A percentile compares a stretch with the other conserved stretches of the same genome.
Conservation (phyloP, 257 asterid genomes). For the Voacanga thouarsii region DNA sequence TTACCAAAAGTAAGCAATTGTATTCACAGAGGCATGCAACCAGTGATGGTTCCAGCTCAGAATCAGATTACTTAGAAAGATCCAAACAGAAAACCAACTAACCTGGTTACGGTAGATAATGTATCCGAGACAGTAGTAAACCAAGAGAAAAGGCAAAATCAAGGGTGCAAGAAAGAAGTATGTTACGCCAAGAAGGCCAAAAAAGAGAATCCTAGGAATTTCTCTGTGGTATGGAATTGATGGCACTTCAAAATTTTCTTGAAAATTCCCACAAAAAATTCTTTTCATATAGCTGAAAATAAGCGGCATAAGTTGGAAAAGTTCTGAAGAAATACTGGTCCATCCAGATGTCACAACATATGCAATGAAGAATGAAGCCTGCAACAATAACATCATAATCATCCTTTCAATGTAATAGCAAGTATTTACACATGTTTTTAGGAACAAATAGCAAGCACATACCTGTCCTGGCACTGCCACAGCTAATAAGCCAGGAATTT, state of each 20-base stretch:
- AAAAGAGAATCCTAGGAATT: conserved; percentile 76
- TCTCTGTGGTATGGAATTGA: conserved; percentile 80
- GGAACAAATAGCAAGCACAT: conserved; percentile 10
- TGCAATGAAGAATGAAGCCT: conserved; percentile 95
- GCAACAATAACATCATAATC: conserved; percentile 15
- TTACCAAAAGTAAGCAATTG: no score
- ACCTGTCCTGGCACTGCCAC: conserved; percentile 99
- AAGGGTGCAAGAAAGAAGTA: conserved; percentile 95
- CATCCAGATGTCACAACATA: conserved; percentile 99
- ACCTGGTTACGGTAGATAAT: conserved; percentile 94
- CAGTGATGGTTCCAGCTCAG: background rate
- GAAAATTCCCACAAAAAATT: conserved; percentile 38
- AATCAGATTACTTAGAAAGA: background rate
- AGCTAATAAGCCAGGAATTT: conserved; percentile 71
- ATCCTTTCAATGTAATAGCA: background rate
- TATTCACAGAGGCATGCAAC: no score
- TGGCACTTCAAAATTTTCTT: conserved; percentile 66
- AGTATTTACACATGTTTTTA: background rate
- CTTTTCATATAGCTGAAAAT: conserved; percentile 39
- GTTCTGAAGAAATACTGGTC: conserved; percentile 78
- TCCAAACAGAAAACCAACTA: conserved; percentile 20
- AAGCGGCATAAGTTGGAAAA: conserved; percentile 49
- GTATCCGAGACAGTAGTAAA: conserved; percentile 79
- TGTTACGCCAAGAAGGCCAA: conserved; percentile 81
- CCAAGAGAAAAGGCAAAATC: conserved; percentile 80